Evolutionary conservation across 2,329 filamentous ascomycete genomes (phyloP), one percentile per base, ranked within the genome.

Genomic region (Lasiodiplodia hormozganensis): DNA sequence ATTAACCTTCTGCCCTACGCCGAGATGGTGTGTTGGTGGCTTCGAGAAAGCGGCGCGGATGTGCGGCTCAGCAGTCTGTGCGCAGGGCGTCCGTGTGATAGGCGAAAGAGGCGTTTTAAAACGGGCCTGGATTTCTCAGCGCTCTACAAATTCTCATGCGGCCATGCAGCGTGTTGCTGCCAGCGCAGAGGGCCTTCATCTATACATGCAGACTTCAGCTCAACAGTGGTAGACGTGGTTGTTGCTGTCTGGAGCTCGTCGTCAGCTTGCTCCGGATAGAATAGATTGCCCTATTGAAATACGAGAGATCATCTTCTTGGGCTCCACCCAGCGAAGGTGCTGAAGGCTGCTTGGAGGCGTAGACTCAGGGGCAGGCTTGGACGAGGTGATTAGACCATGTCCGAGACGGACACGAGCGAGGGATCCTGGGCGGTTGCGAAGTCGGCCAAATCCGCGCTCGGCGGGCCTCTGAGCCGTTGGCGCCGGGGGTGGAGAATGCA

Each of bases 331-430:
- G 54, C 34, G 54, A n/a, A n/a, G n/a, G 31, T 5, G 5, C 6
- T 10, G 28, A 12, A 57, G 16, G 34, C 28, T 40, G 25, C 14
- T 6, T 23, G 38, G 14, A 12, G 14, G 3, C 11, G 16, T 47
- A 12, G n/a, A 31, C 60, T 64, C 47, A 64, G 60, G 60, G 60
- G 60, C 43, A 51, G 31, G 28, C 10, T 12, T 21, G 43, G 60
- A 18, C 16, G 16, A 14, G 10, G 40, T n/a, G 21, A n/a, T 31
- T 28, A 18, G 12, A 7, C 34, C 21, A 21, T 28, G 14, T 28
- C 52, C 52, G 52, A 54, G 52, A 8, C 52, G 14, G 53, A 36
- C 53, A 56, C 53, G 53, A 38, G 53, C 40, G 40, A 43, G 40
- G 40, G 14, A 47, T 47, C 18, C 43, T n/a, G 43, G 43, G 43